phyloP scores from a whole-genome alignment of 192 early-diverging fungal genomes.

The Chytriomyces confervae region DNA sequence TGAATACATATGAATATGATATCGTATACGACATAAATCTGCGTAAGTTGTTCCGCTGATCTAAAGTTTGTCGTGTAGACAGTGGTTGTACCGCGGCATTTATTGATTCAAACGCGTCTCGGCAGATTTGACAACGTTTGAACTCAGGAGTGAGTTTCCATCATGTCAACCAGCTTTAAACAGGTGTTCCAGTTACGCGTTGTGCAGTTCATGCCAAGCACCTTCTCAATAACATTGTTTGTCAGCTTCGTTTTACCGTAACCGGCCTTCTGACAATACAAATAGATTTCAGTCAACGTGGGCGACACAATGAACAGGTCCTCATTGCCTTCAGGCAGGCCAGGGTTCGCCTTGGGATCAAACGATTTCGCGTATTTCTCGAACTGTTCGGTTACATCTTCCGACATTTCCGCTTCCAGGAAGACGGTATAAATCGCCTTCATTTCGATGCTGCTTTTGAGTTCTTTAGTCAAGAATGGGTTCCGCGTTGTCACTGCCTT shows the following conservation, averaged over 20 bases:
- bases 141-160: not conserved
- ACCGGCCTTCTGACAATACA: not conserved
- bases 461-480: conserved; percentile 6
- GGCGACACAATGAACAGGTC: not conserved
- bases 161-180: conserved; percentile 14
- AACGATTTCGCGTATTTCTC: not conserved
- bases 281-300: not conserved
- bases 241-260: conserved; percentile 23
- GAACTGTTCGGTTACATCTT: not conserved
- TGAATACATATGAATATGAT: too few relatives aligned
- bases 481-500: not conserved
- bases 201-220: not conserved
- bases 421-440: conserved; percentile 12
- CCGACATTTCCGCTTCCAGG: not conserved
- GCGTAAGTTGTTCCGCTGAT: too few relatives aligned
- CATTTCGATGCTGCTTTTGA: not conserved
- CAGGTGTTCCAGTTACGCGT: conserved; percentile 27
- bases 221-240: conserved; percentile 28
- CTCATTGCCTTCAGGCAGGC: not conserved
- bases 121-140: too few relatives aligned
- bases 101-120: too few relatives aligned
- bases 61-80: too few relatives aligned
- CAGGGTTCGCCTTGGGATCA: not conserved
- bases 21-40: too few relatives aligned
- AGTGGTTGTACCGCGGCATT: too few relatives aligned